Conservation (phyloP, 2,329 filamentous ascomycete species). For the Phyllachora maydis region DNA sequence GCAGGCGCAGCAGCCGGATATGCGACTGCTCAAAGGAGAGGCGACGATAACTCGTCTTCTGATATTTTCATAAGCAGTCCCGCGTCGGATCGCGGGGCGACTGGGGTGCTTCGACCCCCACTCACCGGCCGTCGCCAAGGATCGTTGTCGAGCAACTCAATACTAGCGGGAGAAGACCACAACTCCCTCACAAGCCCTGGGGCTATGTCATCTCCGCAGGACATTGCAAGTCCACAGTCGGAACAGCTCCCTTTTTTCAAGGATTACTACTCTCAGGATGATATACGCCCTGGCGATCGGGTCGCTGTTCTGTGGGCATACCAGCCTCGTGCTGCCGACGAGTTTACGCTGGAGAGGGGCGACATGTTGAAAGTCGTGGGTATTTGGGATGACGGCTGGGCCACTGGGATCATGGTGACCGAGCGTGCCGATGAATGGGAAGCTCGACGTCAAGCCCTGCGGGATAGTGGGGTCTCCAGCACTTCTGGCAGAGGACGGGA, state of each 20-base stretch:
- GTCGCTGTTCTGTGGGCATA: constrained; percentile 94
- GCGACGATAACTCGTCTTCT: constrained; percentile 43
- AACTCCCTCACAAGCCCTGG: constrained; percentile 55
- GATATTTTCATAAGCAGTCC: constrained; percentile 55
- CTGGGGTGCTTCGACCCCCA: constrained; percentile 33
- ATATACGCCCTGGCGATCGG: constrained; percentile 78
- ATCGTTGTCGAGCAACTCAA: constrained; percentile 75
- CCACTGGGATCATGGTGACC: constrained; percentile 68
- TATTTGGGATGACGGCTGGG: constrained; percentile 99
- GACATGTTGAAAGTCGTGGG: constrained; percentile 97
- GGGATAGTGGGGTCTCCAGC: constrained; percentile 86
- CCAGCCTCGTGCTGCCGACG: constrained; percentile 78
- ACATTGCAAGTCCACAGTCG: constrained; percentile 70
- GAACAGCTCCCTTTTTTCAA: constrained; percentile 95
- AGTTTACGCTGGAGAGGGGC: constrained; percentile 81
- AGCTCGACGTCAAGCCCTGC: constrained; percentile 49
- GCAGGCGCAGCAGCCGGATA: constrained; percentile 26
- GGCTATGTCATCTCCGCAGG: constrained; percentile 69
- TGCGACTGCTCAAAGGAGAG: constrained; percentile 19
- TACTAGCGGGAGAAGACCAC: constrained; percentile 47
- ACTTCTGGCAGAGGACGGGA: constrained; percentile 40
- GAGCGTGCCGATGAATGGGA: constrained; percentile 85
- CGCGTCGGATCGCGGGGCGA: constrained; percentile 36
- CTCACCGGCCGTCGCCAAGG: constrained; percentile 49
- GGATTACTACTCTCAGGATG: constrained; percentile 94